Evolutionary conservation across 2,329 filamentous ascomycete genomes (phyloP).

Genomic region (Onygenales sp.): DNA sequence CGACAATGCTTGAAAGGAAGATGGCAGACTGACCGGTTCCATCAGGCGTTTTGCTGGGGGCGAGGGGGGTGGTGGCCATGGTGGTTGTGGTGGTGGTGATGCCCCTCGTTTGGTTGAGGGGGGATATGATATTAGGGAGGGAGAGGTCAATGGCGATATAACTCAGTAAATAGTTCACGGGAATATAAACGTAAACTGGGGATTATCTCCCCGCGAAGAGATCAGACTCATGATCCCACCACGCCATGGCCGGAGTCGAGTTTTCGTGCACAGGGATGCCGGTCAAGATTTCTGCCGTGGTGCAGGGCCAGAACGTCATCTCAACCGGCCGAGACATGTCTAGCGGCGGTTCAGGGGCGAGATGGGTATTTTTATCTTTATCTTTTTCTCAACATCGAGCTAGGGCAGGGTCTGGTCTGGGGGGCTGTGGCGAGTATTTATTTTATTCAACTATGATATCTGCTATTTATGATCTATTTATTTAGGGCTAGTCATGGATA

Average conservation of each 20-base stretch:
- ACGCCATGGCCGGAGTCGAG: background rate
- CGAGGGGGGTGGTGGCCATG: background rate
- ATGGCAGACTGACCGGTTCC: conserved; percentile 20
- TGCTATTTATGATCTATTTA: too few relatives aligned
- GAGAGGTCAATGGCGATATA: background rate
- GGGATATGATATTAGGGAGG: background rate
- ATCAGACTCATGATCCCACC: background rate
- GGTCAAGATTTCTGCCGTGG: background rate
- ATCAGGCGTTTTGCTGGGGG: conserved; percentile 9
- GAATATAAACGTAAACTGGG: too few relatives aligned
- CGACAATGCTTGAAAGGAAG: background rate
- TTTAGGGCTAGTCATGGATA: too few relatives aligned
- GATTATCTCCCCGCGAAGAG: too few relatives aligned
- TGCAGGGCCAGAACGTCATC: background rate
- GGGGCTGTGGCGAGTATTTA: too few relatives aligned
- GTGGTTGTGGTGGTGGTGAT: background rate
- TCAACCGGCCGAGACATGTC: background rate
- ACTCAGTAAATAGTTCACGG: too few relatives aligned
- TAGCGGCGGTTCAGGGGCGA: background rate
- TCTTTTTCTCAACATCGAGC: too few relatives aligned
- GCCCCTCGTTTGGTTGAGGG: conserved; percentile 12
- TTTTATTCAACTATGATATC: too few relatives aligned
- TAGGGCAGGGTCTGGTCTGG: too few relatives aligned
- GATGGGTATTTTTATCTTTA: too few relatives aligned
- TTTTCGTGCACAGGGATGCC: background rate